Percentiles rank a stretch among this genome's conserved stretches.
Conservation (phyloP, 768 basidiomycete genomes). For the Hortiboletus campestris region DNA sequence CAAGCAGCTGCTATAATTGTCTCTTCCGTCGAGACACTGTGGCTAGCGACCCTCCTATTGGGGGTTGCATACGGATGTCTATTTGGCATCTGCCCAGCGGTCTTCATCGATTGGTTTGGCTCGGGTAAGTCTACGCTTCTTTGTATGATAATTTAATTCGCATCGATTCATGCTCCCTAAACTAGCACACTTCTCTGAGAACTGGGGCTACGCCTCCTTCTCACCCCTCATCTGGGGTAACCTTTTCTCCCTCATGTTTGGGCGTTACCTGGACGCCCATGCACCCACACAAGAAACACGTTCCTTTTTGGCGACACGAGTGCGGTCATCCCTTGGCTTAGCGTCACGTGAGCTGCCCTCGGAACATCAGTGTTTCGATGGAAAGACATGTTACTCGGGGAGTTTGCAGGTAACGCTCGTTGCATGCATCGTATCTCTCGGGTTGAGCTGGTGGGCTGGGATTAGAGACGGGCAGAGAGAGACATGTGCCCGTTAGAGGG, state of each 20-base stretch:
- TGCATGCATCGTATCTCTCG: constrained; percentile 37
- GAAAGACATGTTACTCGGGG: constrained; percentile 57
- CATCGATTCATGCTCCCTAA: background rate
- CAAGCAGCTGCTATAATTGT: constrained; percentile 60
- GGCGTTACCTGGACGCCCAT: constrained; percentile 76
- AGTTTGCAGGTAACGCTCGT: constrained; percentile 49
- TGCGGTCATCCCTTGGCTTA: background rate
- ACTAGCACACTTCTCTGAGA: constrained; percentile 73
- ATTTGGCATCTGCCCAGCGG: constrained; percentile 70
- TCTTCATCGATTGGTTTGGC: constrained; percentile 88
- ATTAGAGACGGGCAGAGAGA: constrained; percentile 30
- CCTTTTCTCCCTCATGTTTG: constrained; percentile 85
- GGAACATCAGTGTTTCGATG: constrained; percentile 51
- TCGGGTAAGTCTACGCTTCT: constrained; percentile 51
- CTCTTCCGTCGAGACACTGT: constrained; percentile 58
- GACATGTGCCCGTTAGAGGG: background rate
- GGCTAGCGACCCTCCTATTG: constrained; percentile 43
- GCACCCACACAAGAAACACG: constrained; percentile 23
- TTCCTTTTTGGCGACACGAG: background rate
- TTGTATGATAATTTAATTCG: background rate
- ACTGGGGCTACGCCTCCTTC: constrained; percentile 81
- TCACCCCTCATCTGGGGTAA: no score
- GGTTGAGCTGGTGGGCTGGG: constrained; percentile 39
- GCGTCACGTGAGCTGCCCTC: constrained; percentile 21
- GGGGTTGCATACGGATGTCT: constrained; percentile 63